phyloP scores from a whole-genome alignment of 495 filamentous ascomycete species.

The Acidiella bohemica region DNA sequence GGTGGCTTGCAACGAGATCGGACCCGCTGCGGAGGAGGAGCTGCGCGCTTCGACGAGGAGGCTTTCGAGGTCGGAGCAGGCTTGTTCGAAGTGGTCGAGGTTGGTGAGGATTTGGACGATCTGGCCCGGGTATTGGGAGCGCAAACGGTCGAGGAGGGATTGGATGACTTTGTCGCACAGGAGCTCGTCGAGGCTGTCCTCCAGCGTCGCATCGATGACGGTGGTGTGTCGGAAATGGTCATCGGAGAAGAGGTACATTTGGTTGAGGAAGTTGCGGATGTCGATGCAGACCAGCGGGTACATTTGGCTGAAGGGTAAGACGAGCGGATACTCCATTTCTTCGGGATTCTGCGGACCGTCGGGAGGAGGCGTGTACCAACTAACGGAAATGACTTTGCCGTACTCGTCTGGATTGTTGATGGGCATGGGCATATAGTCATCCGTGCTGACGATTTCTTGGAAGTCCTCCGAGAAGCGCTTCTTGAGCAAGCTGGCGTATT shows the following conservation, averaged over 20 bases:
- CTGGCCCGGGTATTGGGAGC: conserved; percentile 85
- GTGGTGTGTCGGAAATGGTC: conserved; percentile 80
- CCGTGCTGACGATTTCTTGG: conserved; percentile 86
- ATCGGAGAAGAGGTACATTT: conserved; percentile 91
- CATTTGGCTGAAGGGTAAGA: conserved; percentile 96
- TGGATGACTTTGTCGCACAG: conserved; percentile 82
- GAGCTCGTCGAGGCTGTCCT: conserved; percentile 75
- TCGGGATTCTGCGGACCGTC: conserved; percentile 41
- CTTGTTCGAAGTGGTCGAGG: conserved; percentile 87
- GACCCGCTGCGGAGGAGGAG: conserved; percentile 58
- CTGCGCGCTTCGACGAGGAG: conserved; percentile 69
- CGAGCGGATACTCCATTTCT: conserved; percentile 70
- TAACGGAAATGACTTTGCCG: conserved; percentile 84
- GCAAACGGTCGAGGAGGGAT: conserved; percentile 73
- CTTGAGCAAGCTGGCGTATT: conserved; percentile 87
- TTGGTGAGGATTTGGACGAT: conserved; percentile 98
- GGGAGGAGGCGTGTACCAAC: conserved; percentile 72
- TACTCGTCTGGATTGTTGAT: conserved; percentile 83
- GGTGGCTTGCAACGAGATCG: conserved; percentile 65
- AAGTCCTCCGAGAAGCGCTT: conserved; percentile 84
- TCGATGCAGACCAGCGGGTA: conserved; percentile 96
- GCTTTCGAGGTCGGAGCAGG: conserved; percentile 74
- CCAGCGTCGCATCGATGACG: conserved; percentile 79
- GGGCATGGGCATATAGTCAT: conserved; percentile 99
- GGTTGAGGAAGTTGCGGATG: conserved; percentile 89